phyloP scores from a whole-genome alignment of 2,329 filamentous ascomycete genomes.

The Mariannaea sp. region DNA sequence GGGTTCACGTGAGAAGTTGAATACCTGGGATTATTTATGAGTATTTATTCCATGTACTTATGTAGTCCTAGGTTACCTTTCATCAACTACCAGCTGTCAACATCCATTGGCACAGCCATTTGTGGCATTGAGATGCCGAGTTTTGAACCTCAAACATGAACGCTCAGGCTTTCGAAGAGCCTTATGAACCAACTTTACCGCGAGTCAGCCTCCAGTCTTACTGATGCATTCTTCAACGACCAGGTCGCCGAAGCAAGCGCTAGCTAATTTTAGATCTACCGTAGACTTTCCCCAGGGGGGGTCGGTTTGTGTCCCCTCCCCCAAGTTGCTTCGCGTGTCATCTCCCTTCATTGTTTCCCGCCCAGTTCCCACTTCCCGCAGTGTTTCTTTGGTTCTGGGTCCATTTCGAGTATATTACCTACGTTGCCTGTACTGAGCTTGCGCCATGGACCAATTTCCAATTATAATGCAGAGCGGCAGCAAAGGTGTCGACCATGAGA shows the following conservation, averaged over 20 bases:
- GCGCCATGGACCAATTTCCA: conserved; percentile 11
- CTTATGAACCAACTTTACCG: neutral
- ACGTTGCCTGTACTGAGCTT: neutral
- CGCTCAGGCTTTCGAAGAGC: no score
- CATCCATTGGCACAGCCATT: no score
- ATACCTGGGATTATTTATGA: no score
- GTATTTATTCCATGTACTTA: no score
- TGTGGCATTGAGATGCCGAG: no score
- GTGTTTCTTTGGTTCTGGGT: no score
- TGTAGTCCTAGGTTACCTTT: no score
- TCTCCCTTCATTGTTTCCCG: neutral
- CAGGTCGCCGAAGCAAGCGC: neutral
- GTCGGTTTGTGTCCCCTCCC: neutral
- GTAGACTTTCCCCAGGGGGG: neutral
- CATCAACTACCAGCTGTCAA: no score
- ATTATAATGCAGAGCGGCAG: conserved; percentile 13
- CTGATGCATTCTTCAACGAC: neutral
- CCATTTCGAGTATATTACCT: no score
- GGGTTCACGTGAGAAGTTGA: no score
- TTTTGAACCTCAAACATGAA: no score
- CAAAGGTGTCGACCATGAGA: conserved; percentile 14
- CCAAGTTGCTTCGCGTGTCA: neutral
- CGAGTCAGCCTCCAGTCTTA: neutral
- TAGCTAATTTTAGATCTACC: neutral
- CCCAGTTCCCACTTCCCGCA: neutral